A percentile compares a stretch with the other conserved stretches of the same genome.
phyloP scores from a whole-genome alignment of 805 yeast genomes.

The Ogataea neopini region DNA sequence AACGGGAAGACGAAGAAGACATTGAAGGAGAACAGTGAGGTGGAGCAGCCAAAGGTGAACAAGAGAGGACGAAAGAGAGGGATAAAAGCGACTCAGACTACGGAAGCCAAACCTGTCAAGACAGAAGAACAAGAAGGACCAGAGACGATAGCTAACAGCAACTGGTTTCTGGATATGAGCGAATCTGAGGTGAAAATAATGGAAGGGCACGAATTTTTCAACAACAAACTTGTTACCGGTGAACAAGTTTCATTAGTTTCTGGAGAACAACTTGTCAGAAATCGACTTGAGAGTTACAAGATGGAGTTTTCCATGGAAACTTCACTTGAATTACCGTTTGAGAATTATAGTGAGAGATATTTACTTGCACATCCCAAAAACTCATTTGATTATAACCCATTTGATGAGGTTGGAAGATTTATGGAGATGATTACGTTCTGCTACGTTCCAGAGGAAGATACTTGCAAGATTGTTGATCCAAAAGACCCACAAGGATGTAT shows the following conservation, averaged over 20 bases:
- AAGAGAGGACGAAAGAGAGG: slow-evolving; percentile 1
- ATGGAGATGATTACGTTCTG: slow-evolving; percentile 45
- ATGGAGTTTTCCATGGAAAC: slow-evolving; percentile 27
- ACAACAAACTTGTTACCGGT: slow-evolving; percentile 20
- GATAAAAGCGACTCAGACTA: too few relatives aligned
- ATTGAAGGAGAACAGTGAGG: not conserved
- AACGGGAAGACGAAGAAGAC: slow-evolving; percentile 1
- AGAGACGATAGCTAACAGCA: not conserved
- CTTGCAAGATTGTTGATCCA: slow-evolving; percentile 36
- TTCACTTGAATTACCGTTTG: slow-evolving; percentile 39
- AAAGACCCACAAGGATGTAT: slow-evolving; percentile 39
- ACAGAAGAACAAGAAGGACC: too few relatives aligned
- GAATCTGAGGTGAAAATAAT: slow-evolving; percentile 15
- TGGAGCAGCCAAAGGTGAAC: not conserved
- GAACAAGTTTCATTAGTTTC: slow-evolving; percentile 12
- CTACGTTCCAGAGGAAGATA: slow-evolving; percentile 42
- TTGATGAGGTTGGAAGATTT: slow-evolving; percentile 56
- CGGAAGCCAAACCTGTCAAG: too few relatives aligned
- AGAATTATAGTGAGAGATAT: slow-evolving; percentile 52
- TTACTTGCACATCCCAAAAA: slow-evolving; percentile 50
- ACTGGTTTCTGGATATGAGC: not conserved
- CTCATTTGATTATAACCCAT: slow-evolving; percentile 59
- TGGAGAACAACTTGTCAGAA: slow-evolving; percentile 24
- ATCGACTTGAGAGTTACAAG: slow-evolving; percentile 28
- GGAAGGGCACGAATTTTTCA: slow-evolving; percentile 22